Base-by-base conservation (phyloP, 2,329 filamentous ascomycete species). In the Fusarium lateritium region DNA sequence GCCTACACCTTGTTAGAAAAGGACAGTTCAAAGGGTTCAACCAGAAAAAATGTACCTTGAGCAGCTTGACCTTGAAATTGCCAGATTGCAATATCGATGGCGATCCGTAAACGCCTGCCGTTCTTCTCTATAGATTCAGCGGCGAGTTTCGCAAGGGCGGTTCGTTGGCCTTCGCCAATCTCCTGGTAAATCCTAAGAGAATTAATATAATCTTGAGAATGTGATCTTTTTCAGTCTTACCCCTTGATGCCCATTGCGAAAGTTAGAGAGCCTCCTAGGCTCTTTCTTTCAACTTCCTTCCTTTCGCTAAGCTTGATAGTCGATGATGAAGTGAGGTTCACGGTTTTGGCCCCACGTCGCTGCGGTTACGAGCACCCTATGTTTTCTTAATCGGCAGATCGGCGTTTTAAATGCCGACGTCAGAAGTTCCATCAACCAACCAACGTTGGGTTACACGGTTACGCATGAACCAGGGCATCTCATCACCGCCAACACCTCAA, bases 61-160 rank as follows among this genome's bases (percentile, higher is more conserved):
- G 92, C 92, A 15, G 93, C 91, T 76, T 97, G 94, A 14, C 91
- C 91, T 76, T 99, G 96, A 76, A 97, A 98, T 44, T 97, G 92
- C 96, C 96, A 99, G 76, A 99, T 98, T 4, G 94, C 94, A 72
- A 97, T 92, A 77, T 99, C 96, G 69, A 99, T 92, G 39, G 96
- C 96, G 46, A 99, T 85, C 40, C 94, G 91, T 40, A 98, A 83
- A 1, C 94, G 94, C 3, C 91, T 87, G 24, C 87, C 86, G 13
- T 88, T 89, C 55, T 85, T 80, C 74, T 94, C 88, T 68, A 97
- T 88, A 71, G 93, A 91, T 47, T 94, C 88, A 45, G 94, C 85
- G 31, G 94, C 92, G 51, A 98, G 86, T 76, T 93, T 97, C 34
- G 92, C 89, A 11, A 99, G 85, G 19, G 96, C 91, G 56, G 97